A percentile compares a stretch with the other conserved stretches of the same genome.
Evolutionary conservation across 1,139 yeast genomes (phyloP).

Genomic region (Candida smagusa): DNA sequence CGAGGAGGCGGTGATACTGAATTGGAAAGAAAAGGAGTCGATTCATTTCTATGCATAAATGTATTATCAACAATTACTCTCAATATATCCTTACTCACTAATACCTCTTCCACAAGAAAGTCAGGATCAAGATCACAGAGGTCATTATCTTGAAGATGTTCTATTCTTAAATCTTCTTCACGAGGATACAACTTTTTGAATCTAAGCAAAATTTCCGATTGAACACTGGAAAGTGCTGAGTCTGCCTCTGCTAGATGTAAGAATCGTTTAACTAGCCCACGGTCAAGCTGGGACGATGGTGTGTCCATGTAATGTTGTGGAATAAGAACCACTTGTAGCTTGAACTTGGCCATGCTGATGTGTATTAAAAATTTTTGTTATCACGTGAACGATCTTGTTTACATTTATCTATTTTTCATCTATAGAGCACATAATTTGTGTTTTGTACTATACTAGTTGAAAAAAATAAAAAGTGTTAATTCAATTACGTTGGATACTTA

Average conservation of each 20-base stretch:
- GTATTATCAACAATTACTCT: slow-evolving; percentile 48
- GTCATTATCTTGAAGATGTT: slow-evolving; percentile 59
- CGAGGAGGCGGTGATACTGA: slow-evolving; percentile 12
- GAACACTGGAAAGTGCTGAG: slow-evolving; percentile 43
- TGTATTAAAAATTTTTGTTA: not conserved
- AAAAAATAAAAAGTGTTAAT: no score
- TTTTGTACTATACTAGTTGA: no score
- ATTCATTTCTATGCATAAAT: slow-evolving; percentile 8
- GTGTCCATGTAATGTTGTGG: slow-evolving; percentile 22
- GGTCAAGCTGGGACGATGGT: slow-evolving; percentile 13
- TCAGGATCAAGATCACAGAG: slow-evolving; percentile 79
- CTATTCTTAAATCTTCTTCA: slow-evolving; percentile 49
- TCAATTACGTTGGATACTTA: no score
- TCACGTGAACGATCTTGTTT: not conserved
- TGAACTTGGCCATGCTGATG: slow-evolving; percentile 24
- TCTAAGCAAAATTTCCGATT: slow-evolving; percentile 48
- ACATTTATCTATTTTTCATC: not conserved
- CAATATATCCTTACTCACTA: slow-evolving; percentile 52
- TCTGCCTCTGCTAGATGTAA: slow-evolving; percentile 55
- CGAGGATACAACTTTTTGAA: slow-evolving; percentile 63
- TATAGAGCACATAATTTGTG: no score
- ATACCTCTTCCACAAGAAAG: slow-evolving; percentile 59
- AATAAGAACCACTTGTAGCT: slow-evolving; percentile 40
- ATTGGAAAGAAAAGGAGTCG: slow-evolving; percentile 10
- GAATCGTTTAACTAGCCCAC: slow-evolving; percentile 29